phyloP scores from a whole-genome alignment of 2,329 filamentous ascomycete genomes.

The Boeremia exigua region DNA sequence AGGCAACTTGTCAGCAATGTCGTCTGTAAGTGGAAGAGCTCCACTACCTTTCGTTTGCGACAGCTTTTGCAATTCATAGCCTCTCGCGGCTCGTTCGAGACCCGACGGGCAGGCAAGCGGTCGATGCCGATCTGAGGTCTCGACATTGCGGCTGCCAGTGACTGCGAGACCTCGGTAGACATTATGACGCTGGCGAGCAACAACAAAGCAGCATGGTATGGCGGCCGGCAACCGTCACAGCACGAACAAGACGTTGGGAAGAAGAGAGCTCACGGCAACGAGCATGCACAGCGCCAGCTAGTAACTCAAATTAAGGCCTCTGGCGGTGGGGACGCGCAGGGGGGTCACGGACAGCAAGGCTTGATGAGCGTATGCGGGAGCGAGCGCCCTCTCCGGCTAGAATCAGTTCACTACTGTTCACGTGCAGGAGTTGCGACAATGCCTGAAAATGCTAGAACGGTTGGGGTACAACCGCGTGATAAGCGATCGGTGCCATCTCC shows the following conservation, averaged over 20 bases:
- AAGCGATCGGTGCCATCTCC: slow-evolving; percentile 35
- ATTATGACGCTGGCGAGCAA: slow-evolving; percentile 30
- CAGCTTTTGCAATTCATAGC: slow-evolving; percentile 97
- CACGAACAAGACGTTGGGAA: slow-evolving; percentile 30
- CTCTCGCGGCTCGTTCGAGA: slow-evolving; percentile 79
- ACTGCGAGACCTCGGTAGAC: slow-evolving; percentile 41
- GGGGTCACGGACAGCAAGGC: slow-evolving; percentile 38
- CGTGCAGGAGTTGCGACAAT: slow-evolving; percentile 24
- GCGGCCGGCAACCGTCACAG: slow-evolving; percentile 22
- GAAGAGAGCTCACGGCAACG: slow-evolving; percentile 28
- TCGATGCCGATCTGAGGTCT: slow-evolving; percentile 83
- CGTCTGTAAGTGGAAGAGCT: not conserved
- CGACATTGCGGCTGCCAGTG: slow-evolving; percentile 60
- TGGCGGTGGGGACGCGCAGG: slow-evolving; percentile 38
- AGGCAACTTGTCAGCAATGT: slow-evolving; percentile 22
- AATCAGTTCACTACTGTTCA: slow-evolving; percentile 37
- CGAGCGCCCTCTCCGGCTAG: slow-evolving; percentile 34
- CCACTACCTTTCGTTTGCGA: slow-evolving; percentile 81
- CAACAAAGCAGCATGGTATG: slow-evolving; percentile 45
- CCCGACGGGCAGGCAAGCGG: slow-evolving; percentile 72
- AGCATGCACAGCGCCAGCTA: slow-evolving; percentile 40
- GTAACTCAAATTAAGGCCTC: slow-evolving; percentile 49
- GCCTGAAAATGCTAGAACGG: slow-evolving; percentile 15
- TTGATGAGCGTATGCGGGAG: slow-evolving; percentile 42
- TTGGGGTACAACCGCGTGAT: slow-evolving; percentile 39